These are phyloP conservation scores for Lachnellula hyalina DNA, from an alignment of 2,329 filamentous ascomycete species.

Conservation along the genomic window DNA sequence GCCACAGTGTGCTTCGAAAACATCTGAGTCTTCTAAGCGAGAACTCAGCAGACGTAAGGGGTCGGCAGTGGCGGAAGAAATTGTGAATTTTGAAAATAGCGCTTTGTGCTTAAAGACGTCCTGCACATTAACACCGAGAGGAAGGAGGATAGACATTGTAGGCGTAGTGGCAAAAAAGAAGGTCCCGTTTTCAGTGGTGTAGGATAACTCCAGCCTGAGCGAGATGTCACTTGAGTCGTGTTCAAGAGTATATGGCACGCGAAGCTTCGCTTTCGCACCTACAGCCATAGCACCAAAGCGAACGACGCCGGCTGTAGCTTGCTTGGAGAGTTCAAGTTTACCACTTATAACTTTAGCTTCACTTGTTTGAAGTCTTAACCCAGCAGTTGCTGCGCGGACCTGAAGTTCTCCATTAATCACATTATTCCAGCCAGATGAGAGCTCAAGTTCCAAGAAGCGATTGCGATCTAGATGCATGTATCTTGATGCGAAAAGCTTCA, in stretches of 20 bases:
- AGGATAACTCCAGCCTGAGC: slow-evolving; percentile 70
- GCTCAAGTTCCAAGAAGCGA: slow-evolving; percentile 68
- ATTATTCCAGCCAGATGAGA: slow-evolving; percentile 71
- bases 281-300: slow-evolving; percentile 43
- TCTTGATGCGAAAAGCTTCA: slow-evolving; percentile 60
- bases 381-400: slow-evolving; percentile 60
- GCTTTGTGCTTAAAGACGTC: slow-evolving; percentile 83
- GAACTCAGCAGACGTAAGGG: slow-evolving; percentile 72
- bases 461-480: slow-evolving; percentile 74
- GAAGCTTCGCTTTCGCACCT: slow-evolving; percentile 49
- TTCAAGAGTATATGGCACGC: slow-evolving; percentile 79
- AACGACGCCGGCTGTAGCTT: slow-evolving; percentile 50
- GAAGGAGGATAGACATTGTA: slow-evolving; percentile 66
- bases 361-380: slow-evolving; percentile 56
- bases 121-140: slow-evolving; percentile 91
- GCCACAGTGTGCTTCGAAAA: slow-evolving; percentile 61
- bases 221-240: slow-evolving; percentile 66
- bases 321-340: slow-evolving; percentile 40
- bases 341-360: slow-evolving; percentile 49
- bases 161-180: slow-evolving; percentile 60
- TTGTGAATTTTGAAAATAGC: slow-evolving; percentile 84
- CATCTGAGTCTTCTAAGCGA: slow-evolving; percentile 62
- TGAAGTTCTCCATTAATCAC: slow-evolving; percentile 54
- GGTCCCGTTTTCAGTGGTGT: slow-evolving; percentile 60
- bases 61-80: slow-evolving; percentile 71